Evolutionary conservation across 768 basidiomycete species (phyloP).

Genomic region (Amanita pallidorosea): DNA sequence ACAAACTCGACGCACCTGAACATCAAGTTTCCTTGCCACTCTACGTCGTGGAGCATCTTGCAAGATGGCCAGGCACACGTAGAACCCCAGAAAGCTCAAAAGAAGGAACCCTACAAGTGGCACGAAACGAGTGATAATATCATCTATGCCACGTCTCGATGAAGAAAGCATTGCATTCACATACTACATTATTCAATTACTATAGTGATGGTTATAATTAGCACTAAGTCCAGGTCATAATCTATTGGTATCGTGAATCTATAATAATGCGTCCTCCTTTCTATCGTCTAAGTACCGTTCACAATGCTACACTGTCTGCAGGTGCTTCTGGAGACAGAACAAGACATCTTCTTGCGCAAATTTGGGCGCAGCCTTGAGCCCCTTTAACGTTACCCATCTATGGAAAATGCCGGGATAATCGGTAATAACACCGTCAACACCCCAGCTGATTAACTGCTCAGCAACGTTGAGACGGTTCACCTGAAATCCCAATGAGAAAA

Average conservation of each 20-base stretch:
- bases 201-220: neutral
- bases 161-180: neutral
- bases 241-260: neutral
- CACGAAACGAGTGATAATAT: neutral
- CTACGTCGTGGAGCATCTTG: neutral
- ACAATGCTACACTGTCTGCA: slow-evolving; percentile 17
- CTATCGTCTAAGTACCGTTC: neutral
- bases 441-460: slow-evolving; percentile 48
- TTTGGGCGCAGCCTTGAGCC: slow-evolving; percentile 40
- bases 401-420: slow-evolving; percentile 60
- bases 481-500: slow-evolving; percentile 20
- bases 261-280: neutral
- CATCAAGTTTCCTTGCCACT: neutral
- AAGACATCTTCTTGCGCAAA: slow-evolving; percentile 52
- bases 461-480: slow-evolving; percentile 51
- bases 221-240: neutral
- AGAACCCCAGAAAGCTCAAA: neutral
- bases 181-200: neutral
- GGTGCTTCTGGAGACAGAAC: slow-evolving; percentile 47
- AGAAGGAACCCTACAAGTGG: neutral
- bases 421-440: slow-evolving; percentile 70
- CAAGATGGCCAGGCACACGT: neutral
- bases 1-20: neutral
- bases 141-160: neutral
- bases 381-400: slow-evolving; percentile 42